Base-by-base conservation (phyloP, 2,329 filamentous ascomycete species). In the Pseudocercospora vitis region DNA sequence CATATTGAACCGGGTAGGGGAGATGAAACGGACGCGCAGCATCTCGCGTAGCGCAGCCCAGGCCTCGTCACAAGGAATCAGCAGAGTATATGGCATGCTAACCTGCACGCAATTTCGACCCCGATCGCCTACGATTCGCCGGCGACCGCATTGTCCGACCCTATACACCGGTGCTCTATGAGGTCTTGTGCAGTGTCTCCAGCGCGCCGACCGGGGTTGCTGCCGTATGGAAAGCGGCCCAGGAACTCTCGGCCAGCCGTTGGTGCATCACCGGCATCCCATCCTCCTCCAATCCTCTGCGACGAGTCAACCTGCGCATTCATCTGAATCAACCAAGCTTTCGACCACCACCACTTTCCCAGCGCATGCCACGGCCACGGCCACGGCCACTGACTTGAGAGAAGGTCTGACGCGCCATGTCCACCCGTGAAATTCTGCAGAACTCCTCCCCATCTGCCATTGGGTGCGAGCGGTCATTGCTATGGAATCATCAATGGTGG, bases 151-250 rank as follows among this genome's bases (percentile, higher is more conserved):
- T 23, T 24, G 18, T 21, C 19, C 37, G 37, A 42, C 18, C 37
- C 37, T 42, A 42, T 42, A 42, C 9, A 24, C 19, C n/a, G 7
- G 4, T 8, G 5, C 23, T 23, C 19, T 40, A 40, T 40, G 16
- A 40, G n/a, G 37, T 40, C 37, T 40, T 40, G n/a, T 40, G 19
- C 37, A 42, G 37, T 11, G 21, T 42, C 37, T 42, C 8, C 19
- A 9, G 16, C 19, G 7, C n/a, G 14, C 5, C 14, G 35, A 23
- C 35, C 19, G 7, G 35, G 35, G 23, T 40, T 16, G 35, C 35
- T 19, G 35, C 6, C 6, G 6, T 6, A 29, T 29, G 26, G 26
- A 11, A 40, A 14, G 11, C 14, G 35, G 35, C 9, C 18, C 19
- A n/a, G n/a, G 37, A 26, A 24, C 3, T 23, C 18, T 40, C 37